Evolutionary conservation across 192 early-diverging fungal genomes (phyloP), one percentile per base, ranked within the genome.

Genomic region (Coemansia sp.): DNA sequence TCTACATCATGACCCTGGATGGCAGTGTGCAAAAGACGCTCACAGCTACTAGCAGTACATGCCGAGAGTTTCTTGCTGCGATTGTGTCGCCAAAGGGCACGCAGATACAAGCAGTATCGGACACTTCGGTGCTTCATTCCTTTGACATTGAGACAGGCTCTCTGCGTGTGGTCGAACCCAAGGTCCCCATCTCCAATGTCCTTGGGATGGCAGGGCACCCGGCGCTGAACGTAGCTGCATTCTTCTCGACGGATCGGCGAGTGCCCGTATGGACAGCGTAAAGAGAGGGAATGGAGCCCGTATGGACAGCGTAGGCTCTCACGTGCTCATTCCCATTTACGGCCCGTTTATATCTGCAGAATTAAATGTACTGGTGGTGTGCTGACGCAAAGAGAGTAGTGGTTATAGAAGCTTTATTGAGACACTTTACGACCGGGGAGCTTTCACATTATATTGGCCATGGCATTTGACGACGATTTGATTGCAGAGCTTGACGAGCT

Each of bases 401-500:
- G n/a, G n/a, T n/a, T n/a, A n/a, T n/a, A n/a, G n/a, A n/a, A n/a
- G n/a, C n/a, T n/a, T n/a, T n/a, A n/a, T n/a, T n/a, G n/a, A n/a
- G n/a, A n/a, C n/a, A n/a, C n/a, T n/a, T n/a, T n/a, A n/a, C n/a
- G n/a, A n/a, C n/a, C n/a, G n/a, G n/a, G n/a, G n/a, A n/a, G n/a
- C n/a, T n/a, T n/a, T n/a, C n/a, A 32, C 2, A 32, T 32, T 32
- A 2, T 13, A 13, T 3, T 2, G 19, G 30, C 26, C 4, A 86
- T 86, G 84, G 69, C 84, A 38, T 73, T 90, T 53, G 86, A 90
- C 29, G 86, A 92, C 46, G 91, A 93, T 57, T 66, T 95, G 21
- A 73, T 89, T 14, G 83, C 84, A n/a, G 94, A 98, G 50, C 78
- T 92, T 20, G 88, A 92, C 34, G 86, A 88, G 30, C 71, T 80